Evolutionary conservation across 331 rosid species (phyloP), one percentile per base, ranked within the genome.

Genomic region (Saraca asoca): DNA sequence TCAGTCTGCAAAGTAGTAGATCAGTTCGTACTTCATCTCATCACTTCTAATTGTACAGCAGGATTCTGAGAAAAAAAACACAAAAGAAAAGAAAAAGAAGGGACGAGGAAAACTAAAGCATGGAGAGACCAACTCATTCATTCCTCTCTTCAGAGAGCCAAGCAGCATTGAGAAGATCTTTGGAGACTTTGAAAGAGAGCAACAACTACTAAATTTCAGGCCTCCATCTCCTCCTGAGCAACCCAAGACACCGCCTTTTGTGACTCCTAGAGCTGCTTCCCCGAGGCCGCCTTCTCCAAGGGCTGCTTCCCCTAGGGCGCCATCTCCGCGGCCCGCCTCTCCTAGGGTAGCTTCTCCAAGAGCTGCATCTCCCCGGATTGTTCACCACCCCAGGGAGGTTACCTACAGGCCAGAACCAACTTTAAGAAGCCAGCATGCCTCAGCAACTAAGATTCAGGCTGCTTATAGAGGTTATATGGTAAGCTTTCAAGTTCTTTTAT

Each of bases 111-210:
- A 81, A 74, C 61, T 73, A 73, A 86, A 60, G 79, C 85, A 81
- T 88, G 95, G 85, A 73, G 95, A 87, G 75, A 72, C 85, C 58
- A 90, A 77, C 71, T 88, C 96, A 14, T 87, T 93, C 80, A 90
- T 87, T 75, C 98, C 96, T 19, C 78, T 86, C 71, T 88, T 90
- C 69, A 88, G 90, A 76, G 87, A 85, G 80, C 97, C 99, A 7
- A 94, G 99, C 75, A 94, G 97, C 70, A 75, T 94, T 20, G 99
- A 90, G 80, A 94, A 94, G 74, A 94, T 90, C 65, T 94, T 94
- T 51, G 85, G 97, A 24, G 99, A 94, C 70, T 94, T 86, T 18
- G 99, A 94, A 74, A 90, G 95, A 66, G 97, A 90, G 82, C 99
- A 88, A 44, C 91, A 90, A 60, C 54, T 72, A 50, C 15, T 72